Evolutionary conservation across 2,329 filamentous ascomycete genomes (phyloP), one percentile per base, ranked within the genome.

Genomic region (Didymella glomerata): DNA sequence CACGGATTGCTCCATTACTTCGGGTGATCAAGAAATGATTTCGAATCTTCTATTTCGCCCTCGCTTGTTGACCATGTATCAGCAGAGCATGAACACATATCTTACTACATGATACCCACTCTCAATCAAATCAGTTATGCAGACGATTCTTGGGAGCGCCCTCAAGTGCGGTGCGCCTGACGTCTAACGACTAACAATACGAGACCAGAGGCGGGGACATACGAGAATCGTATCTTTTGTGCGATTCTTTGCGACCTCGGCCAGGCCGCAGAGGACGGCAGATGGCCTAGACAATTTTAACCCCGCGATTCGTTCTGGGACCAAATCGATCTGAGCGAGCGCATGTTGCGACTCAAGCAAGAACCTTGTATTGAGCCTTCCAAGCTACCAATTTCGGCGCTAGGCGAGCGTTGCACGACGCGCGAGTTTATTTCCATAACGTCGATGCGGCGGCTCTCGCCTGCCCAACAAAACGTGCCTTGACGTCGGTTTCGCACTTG

Each of bases 1-100:
- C 77, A 22, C 77, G 80, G 53, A 83, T 84, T 51, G 76, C 81
- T 41, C 81, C 82, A 9, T 66, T 84, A 44, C 70, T 84, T 51
- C 81, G 80, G 60, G 72, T 73, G 2, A 72, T 83, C 46, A 79
- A 75, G 70, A 83, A 82, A 68, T 83, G 48, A 49, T 24, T 13
- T 14, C 16, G 3, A 16, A 11, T n/a, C 20, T 16, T 10, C 20
- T 28, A n/a, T 11, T 34, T 25, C 30, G 24, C 34, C 22, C 20
- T 10, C 30, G 41, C 25, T 22, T 47, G 28, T 28, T 38, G 20
- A n/a, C 20, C 30, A 32, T 47, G 42, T 30, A 36, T n/a, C 41
- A 28, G 22, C 48, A 30, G 24, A 42, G 22, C 34, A 32, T 47
- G 34, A 51, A 27, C 18, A 36, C 14, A 47, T 18, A 6, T 51